These are phyloP conservation scores for Gloeophyllum trabeum DNA, from an alignment of 768 basidiomycete species.

Conservation along the genomic window DNA sequence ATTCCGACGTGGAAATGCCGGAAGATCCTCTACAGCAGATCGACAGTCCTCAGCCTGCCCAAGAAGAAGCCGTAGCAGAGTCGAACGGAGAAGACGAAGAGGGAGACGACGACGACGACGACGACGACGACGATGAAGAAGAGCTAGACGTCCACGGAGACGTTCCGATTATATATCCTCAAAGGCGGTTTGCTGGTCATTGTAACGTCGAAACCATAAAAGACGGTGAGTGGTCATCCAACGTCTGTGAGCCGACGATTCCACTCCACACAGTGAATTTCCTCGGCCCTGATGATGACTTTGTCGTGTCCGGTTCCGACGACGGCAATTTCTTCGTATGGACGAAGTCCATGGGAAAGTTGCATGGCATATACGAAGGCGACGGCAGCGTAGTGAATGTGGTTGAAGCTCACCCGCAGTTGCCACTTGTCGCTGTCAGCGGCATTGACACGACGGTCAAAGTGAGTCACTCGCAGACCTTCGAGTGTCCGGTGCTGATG, in stretches of 20 bases:
- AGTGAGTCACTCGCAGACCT: constrained; percentile 25
- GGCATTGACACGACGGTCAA: constrained; percentile 85
- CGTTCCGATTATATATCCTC: constrained; percentile 52
- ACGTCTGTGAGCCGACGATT: no score
- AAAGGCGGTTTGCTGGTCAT: constrained; percentile 51
- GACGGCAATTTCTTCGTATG: constrained; percentile 86
- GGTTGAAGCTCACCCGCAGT: constrained; percentile 68
- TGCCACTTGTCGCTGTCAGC: constrained; percentile 77
- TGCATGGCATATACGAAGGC: constrained; percentile 77
- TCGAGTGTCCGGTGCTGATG: background rate
- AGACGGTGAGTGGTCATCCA: constrained; percentile 47
- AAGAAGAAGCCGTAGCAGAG: no score
- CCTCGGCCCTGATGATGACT: constrained; percentile 69
- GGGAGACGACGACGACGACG: constrained; percentile 20
- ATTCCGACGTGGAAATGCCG: background rate
- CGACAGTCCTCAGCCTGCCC: no score
- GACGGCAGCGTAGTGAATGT: constrained; percentile 78
- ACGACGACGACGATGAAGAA: constrained; percentile 12
- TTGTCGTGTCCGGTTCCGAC: constrained; percentile 74
- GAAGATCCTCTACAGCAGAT: background rate
- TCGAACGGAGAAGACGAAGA: constrained; percentile 14
- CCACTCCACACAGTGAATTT: constrained; percentile 62
- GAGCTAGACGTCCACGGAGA: constrained; percentile 6
- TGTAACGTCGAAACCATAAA: constrained; percentile 80
- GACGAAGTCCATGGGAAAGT: constrained; percentile 51